Base-by-base conservation (phyloP, 2,329 filamentous ascomycete species). In the Fusarium tupiense region DNA sequence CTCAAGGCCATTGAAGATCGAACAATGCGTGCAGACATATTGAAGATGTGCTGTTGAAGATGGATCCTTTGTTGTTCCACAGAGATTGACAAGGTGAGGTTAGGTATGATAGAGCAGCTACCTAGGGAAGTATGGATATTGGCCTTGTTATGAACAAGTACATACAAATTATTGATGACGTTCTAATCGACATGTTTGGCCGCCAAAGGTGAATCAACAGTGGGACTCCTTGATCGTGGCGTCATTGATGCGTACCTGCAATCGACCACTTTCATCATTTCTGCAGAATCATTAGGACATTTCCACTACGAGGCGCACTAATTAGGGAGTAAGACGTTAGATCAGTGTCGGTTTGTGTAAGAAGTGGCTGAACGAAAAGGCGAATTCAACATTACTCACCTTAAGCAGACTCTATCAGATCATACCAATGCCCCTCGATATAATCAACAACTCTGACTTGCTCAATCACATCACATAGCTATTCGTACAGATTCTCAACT, bases 231-330 rank as follows among this genome's bases (percentile, higher is more conserved):
- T 46, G 40, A 59, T 70, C 63, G 63, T 78, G 69, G 71, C 76
- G 76, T 78, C 76, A 78, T 78, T 52, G 57, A 74, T 78, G 64
- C 64, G 75, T 76, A 68, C 50, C 57, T 64, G 60, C 52, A 62
- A 65, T 64, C 50, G 54, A 49, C 19, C 52, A 41, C 54, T 72
- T 63, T 72, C 61, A 75, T 76, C 70, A 73, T 64, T 33, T 40
- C 50, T 46, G 24, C 63, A 14, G 59, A 62, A 64, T 56, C 19
- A 29, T 6, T 56, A 50, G 14, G 14, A 12, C 56, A 50, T 41
- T 46, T 40, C 10, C 12, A 10, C 19, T 13, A 3, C 16, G 38
- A 33, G 62, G 44, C 31, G 58, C 59, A n/a, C 22, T 24, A 24
- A 43, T 33, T 50, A 44, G 35, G 4, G 0, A n/a, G 12, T n/a